Evolutionary conservation across 805 yeast species (phyloP).

Genomic region (Tetrapisispora nanseiensis): DNA sequence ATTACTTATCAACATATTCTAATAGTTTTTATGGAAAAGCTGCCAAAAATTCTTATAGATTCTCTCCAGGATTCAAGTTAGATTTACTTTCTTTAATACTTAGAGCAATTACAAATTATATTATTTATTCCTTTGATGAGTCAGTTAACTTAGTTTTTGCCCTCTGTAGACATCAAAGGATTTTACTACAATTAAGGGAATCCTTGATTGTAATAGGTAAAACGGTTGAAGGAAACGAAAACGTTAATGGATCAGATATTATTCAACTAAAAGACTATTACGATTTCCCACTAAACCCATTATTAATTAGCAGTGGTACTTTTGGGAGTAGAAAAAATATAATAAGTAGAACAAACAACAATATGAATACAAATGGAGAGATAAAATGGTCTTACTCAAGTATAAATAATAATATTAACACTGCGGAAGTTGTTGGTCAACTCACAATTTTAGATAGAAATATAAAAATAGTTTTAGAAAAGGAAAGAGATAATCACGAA

Average conservation of each 20-base stretch:
- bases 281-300: conserved; percentile 3
- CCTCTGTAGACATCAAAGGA: conserved; percentile 31
- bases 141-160: conserved; percentile 46
- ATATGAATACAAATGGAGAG: background rate
- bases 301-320: background rate
- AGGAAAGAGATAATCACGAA: background rate
- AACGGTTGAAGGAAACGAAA: conserved; percentile 6
- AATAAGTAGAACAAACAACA: conserved; percentile 1
- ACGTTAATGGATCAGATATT: background rate
- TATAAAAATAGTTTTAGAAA: background rate
- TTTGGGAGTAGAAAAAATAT: background rate
- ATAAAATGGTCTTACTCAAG: conserved; percentile 1
- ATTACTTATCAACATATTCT: conserved; percentile 19
- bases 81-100: conserved; percentile 53
- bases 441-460: conserved; percentile 2
- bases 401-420: conserved; percentile 1
- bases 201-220: conserved; percentile 16
- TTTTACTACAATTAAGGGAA: conserved; percentile 23
- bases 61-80: conserved; percentile 33
- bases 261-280: conserved; percentile 3
- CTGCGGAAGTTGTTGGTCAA: conserved; percentile 2
- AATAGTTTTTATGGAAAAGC: background rate
- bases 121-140: conserved; percentile 41
- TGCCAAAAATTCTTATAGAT: conserved; percentile 5
- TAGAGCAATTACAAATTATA: conserved; percentile 44